phyloP scores from a whole-genome alignment of 257 asterid species.

The Gentiana macrophylla region DNA sequence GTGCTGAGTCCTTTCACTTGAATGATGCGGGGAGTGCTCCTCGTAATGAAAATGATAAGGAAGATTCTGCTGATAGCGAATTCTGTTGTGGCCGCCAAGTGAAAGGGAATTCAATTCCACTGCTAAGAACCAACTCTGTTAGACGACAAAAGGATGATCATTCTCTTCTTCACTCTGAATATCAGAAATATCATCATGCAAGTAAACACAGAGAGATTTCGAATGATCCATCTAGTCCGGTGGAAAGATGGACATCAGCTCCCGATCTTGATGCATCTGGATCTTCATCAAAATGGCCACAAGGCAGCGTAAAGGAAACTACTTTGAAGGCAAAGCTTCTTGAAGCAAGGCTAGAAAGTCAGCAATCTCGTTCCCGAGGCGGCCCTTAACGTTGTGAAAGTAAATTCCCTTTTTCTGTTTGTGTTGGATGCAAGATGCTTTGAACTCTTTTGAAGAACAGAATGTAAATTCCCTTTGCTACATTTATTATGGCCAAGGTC shows the following conservation, averaged over 20 bases:
- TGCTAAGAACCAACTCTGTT: constrained; percentile 14
- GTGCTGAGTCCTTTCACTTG: constrained; percentile 38
- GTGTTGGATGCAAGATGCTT: too few relatives aligned
- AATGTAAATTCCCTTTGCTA: too few relatives aligned
- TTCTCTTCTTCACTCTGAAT: constrained; percentile 13
- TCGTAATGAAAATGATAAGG: constrained; percentile 38
- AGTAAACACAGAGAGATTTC: constrained; percentile 15
- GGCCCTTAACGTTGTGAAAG: constrained; percentile 17
- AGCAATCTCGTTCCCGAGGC: constrained; percentile 29
- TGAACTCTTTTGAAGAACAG: too few relatives aligned
- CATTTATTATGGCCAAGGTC: too few relatives aligned
- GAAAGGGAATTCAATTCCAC: constrained; percentile 15
- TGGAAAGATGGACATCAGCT: constrained; percentile 50
- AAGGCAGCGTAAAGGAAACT: constrained; percentile 27
- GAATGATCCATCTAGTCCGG: constrained; percentile 49
- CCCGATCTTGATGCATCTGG: constrained; percentile 25
- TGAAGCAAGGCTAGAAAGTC: constrained; percentile 65
- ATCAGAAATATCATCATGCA: constrained; percentile 10
- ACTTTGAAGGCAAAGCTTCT: constrained; percentile 75
- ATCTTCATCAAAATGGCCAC: constrained; percentile 28
- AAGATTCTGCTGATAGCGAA: constrained; percentile 21
- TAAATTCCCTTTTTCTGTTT: too few relatives aligned
- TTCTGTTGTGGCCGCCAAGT: constrained; percentile 15
- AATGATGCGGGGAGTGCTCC: constrained; percentile 57
- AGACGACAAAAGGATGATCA: constrained; percentile 15